Conservation (phyloP, 2,329 filamentous ascomycete genomes). For the Aureobasidium sp. region DNA sequence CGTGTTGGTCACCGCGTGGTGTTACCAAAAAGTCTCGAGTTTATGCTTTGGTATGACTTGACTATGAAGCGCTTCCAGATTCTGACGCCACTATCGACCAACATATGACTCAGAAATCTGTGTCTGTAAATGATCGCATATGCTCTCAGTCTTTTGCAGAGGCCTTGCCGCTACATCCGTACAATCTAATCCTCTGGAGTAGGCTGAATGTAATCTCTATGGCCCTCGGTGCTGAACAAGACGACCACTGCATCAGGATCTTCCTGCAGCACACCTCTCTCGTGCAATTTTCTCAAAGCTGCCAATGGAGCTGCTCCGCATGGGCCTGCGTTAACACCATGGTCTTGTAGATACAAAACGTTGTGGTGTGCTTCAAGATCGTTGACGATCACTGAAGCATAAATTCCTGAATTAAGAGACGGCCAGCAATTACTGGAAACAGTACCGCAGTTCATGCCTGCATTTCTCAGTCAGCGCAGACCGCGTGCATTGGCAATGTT, state of each 20-base stretch:
- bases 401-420: slow-evolving; percentile 47
- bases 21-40: neutral
- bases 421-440: slow-evolving; percentile 59
- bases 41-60: too few relatives aligned
- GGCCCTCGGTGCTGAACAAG: slow-evolving; percentile 58
- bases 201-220: slow-evolving; percentile 40
- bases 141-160: neutral
- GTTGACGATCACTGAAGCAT: slow-evolving; percentile 52
- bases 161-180: neutral
- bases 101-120: neutral
- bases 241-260: slow-evolving; percentile 44
- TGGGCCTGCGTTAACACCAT: slow-evolving; percentile 47
- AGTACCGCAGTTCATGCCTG: slow-evolving; percentile 57
- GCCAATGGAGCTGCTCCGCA: slow-evolving; percentile 53
- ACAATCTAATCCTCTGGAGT: neutral
- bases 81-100: too few relatives aligned
- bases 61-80: too few relatives aligned
- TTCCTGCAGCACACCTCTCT: slow-evolving; percentile 28
- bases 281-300: slow-evolving; percentile 45
- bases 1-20: neutral
- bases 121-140: neutral
- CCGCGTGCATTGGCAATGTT: slow-evolving; percentile 30
- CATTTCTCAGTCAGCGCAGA: slow-evolving; percentile 16
- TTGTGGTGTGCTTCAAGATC: slow-evolving; percentile 56
- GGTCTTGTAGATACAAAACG: slow-evolving; percentile 42